Base-by-base conservation (phyloP, 2,329 filamentous ascomycete genomes). In the Ophiostoma piceae region DNA sequence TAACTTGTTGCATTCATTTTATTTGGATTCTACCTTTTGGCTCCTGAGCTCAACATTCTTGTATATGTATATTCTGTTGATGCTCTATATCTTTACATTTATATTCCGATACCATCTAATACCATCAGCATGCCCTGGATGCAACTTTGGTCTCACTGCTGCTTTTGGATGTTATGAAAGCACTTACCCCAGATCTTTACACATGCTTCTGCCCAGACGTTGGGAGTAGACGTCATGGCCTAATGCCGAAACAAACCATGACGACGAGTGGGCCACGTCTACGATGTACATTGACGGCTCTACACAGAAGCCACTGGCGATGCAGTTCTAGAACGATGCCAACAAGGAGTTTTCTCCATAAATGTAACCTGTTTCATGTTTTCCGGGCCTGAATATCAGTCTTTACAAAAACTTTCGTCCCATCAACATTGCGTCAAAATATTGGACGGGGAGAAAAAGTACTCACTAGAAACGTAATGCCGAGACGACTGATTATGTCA, bases 251-350 rank as follows among this genome's bases (percentile, higher is more conserved):
- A 57, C 51, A 57, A 26, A 26, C 51, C 51, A 57, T 57, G 51
- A 57, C 51, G 51, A 57, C 51, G 22, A 57, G 51, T 57, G 19
- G 43, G 37, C 69, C 69, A 65, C 66, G 26, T 2, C 19, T 41
- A 64, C 51, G 47, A 14, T 41, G 39, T 41, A 70, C 66, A 22
- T 57, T 54, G 54, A 70, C 66, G 51, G 22, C 51, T 57, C 51
- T 29, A 57, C n/a, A 26, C 9, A 2, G 4, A 26, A 22, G n/a
- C n/a, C 2, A 26, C n/a, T 57, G 11, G n/a, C 3, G 51, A 57
- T 47, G 51, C 51, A 57, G 22, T 6, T 11, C 16, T 47, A 47
- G 51, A 22, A 22, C n/a, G 51, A 57, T 57, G 51, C 51, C 5
- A 57, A 19, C n/a, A 57, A 57, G 11, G 22, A 57, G 51, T 57